Evolutionary conservation across 2,329 filamentous ascomycete species (phyloP).

Genomic region (Aspergillus ochraceus): DNA sequence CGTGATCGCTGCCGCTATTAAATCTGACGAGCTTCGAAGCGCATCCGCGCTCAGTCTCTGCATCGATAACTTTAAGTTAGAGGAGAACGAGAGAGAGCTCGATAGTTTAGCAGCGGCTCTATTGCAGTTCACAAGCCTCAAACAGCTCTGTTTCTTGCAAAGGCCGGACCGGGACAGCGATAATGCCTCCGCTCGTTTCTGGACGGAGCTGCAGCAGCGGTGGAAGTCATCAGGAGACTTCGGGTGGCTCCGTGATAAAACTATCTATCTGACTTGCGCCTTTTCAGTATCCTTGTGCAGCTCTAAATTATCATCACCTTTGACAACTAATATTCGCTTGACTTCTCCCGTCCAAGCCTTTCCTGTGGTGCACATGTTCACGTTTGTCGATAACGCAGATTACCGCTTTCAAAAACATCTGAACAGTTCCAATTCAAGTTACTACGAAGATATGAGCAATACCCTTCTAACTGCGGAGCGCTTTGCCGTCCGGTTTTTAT

Average conservation of each 20-base stretch:
- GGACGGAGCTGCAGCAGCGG: slow-evolving; percentile 4
- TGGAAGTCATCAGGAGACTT: slow-evolving; percentile 4
- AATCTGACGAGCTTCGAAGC: slow-evolving; percentile 14
- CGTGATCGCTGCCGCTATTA: slow-evolving; percentile 13
- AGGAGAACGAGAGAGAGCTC: slow-evolving; percentile 5
- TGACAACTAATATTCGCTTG: not conserved
- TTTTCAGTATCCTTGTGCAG: slow-evolving; percentile 12
- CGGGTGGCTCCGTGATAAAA: slow-evolving; percentile 9
- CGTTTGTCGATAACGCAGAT: slow-evolving; percentile 8
- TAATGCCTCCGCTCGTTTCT: slow-evolving; percentile 11
- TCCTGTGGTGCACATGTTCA: slow-evolving; percentile 14
- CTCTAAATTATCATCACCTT: slow-evolving; percentile 2
- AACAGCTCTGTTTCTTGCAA: slow-evolving; percentile 16
- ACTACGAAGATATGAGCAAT: slow-evolving; percentile 12
- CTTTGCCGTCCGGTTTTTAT: slow-evolving; percentile 14
- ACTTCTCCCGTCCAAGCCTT: not conserved
- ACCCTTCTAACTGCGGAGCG: slow-evolving; percentile 8
- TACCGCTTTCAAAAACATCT: slow-evolving; percentile 7
- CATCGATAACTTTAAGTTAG: slow-evolving; percentile 7
- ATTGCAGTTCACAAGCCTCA: slow-evolving; percentile 8
- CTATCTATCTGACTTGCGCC: slow-evolving; percentile 14
- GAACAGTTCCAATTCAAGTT: not conserved
- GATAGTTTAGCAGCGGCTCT: slow-evolving; percentile 8
- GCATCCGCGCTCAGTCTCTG: slow-evolving; percentile 19
- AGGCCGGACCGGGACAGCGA: slow-evolving; percentile 10